Base-by-base conservation (phyloP, 306 rosid species). In the Malus orientalis region DNA sequence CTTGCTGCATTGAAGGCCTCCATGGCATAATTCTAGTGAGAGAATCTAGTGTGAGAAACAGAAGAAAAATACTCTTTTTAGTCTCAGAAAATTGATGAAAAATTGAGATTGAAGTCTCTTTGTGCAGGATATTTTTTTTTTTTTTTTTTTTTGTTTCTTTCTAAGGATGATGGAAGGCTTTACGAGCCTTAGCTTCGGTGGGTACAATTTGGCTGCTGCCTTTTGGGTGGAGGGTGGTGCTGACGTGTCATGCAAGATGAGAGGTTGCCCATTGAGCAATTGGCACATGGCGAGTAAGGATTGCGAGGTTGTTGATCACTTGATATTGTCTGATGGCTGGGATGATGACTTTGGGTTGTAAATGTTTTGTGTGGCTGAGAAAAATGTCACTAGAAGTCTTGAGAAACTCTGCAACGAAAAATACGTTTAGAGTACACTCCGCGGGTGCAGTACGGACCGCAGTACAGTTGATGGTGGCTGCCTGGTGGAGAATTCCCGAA, bases 1-100 rank as follows among this genome's bases (percentile, higher is more conserved):
- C 87, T 76, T 78, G 87, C 87, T 70, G 91, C 96, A 89, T 92
- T 92, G 87, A 96, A 93, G 88, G 98, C 91, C 87, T 92, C 98
- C 99, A 96, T 96, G 76, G 97, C 92, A 86, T 94, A 90, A 80
- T 77, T 88, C 75, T 75, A 64, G 55, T 0, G 20, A 13, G 55
- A 15, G 55, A 49, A 14, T 49, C 55, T 49, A 49, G 55, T 51
- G 36, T 32, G 58, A 58, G 20, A 73, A 49, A 45, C 64, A 44
- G 55, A n/a, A 15, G 73, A 81, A 15, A 51, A 51, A 16, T 14
- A 38, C 58, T 73, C n/a, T 62, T 15, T 63, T 73, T 72, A 73
- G 68, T 55, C 20, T 86, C 80, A 85, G 49, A 66, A 44, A 51
- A 42, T 27, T n/a, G 76, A 63, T 60, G 78, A 45, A 25, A 53